Evolutionary conservation across 495 filamentous ascomycete genomes (phyloP).

Genomic region (Aspergillus asperescens): DNA sequence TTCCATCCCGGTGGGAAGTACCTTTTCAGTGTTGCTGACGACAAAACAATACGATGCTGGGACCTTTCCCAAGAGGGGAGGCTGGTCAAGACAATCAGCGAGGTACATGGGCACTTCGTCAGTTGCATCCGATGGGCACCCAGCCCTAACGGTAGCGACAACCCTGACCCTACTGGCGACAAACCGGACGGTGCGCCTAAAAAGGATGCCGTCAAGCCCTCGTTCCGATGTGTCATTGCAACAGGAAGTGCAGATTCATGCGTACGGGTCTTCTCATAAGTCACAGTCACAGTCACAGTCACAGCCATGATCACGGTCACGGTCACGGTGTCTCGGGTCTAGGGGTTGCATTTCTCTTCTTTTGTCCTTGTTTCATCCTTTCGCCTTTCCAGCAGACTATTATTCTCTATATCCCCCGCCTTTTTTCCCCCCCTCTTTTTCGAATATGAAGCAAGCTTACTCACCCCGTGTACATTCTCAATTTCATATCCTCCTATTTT

Average conservation of each 20-base stretch:
- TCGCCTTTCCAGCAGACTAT: neutral
- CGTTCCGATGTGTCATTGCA: slow-evolving; percentile 57
- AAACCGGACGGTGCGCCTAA: neutral
- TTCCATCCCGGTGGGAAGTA: slow-evolving; percentile 97
- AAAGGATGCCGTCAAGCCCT: slow-evolving; percentile 26
- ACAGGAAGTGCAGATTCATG: slow-evolving; percentile 44
- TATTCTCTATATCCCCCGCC: no score
- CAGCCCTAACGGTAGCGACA: slow-evolving; percentile 60
- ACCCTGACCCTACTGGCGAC: slow-evolving; percentile 21
- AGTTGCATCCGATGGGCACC: slow-evolving; percentile 81
- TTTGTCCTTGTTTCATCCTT: neutral
- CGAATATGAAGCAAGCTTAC: neutral
- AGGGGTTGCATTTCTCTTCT: neutral
- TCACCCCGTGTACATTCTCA: neutral
- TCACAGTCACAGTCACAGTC: neutral
- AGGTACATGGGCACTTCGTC: slow-evolving; percentile 79
- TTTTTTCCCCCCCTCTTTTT: neutral
- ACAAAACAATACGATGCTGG: slow-evolving; percentile 93
- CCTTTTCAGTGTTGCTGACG: slow-evolving; percentile 76
- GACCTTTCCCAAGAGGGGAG: slow-evolving; percentile 87
- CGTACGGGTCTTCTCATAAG: slow-evolving; percentile 12
- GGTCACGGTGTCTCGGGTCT: neutral
- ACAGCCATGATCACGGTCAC: neutral
- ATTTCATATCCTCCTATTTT: neutral
- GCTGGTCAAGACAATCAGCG: slow-evolving; percentile 76